Conservation (phyloP, 306 rosid species). For the Parietaria judaica region DNA sequence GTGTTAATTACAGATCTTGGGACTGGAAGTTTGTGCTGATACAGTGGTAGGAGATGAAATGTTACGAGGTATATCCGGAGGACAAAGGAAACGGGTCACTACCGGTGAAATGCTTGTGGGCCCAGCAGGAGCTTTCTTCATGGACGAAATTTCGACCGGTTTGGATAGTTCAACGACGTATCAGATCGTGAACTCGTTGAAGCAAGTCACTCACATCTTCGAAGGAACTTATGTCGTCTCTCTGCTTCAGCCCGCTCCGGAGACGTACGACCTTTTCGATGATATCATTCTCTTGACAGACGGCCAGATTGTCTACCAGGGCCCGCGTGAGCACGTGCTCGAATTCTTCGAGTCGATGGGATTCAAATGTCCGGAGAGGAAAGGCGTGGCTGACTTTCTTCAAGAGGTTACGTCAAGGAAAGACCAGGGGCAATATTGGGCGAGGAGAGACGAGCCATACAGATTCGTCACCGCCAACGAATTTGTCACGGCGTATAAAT, state of each 20-base stretch:
- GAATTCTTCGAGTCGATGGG: conserved; percentile 33
- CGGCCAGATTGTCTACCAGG: conserved; percentile 38
- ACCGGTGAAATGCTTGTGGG: conserved; percentile 41
- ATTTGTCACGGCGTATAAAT: conserved; percentile 24
- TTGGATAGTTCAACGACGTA: conserved; percentile 42
- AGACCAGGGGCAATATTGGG: conserved; percentile 41
- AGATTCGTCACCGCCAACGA: conserved; percentile 17
- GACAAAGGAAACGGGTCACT: conserved; percentile 39
- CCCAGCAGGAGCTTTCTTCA: conserved; percentile 31
- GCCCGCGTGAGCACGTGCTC: conserved; percentile 31
- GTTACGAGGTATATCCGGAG: conserved; percentile 41
- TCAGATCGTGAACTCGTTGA: conserved; percentile 37
- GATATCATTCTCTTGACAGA: conserved; percentile 35
- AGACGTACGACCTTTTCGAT: conserved; percentile 38
- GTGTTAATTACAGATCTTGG: conserved; percentile 25
- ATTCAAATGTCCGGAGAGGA: conserved; percentile 36
- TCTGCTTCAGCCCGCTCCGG: conserved; percentile 45
- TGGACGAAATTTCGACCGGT: conserved; percentile 48
- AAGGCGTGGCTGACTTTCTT: conserved; percentile 38
- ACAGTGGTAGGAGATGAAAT: conserved; percentile 34
- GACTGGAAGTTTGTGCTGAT: conserved; percentile 32
- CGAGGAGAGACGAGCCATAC: conserved; percentile 19
- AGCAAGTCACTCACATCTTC: conserved; percentile 24
- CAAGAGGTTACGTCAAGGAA: conserved; percentile 45
- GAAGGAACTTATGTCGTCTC: conserved; percentile 33